These are phyloP conservation scores for Xylariaceae sp. DNA, from an alignment of 2,329 filamentous ascomycete genomes.

Conservation along the genomic window DNA sequence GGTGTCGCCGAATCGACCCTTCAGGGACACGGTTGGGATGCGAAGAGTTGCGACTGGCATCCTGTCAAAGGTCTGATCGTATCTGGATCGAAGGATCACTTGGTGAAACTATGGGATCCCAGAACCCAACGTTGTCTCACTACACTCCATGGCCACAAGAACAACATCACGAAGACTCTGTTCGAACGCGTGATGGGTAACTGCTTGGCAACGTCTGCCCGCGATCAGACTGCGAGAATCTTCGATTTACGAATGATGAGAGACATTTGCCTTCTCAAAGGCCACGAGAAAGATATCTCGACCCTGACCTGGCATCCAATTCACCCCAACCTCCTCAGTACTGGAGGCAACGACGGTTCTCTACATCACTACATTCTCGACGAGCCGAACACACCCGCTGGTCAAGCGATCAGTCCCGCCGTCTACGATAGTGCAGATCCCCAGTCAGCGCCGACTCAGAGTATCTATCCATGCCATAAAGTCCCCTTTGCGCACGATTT, in stretches of 20 bases:
- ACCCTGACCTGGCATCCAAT: constrained; percentile 91
- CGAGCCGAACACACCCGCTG: constrained; percentile 79
- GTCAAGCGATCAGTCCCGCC: constrained; percentile 64
- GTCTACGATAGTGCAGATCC: constrained; percentile 84
- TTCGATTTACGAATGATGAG: constrained; percentile 98
- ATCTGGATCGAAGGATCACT: constrained; percentile 94
- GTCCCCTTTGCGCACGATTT: constrained; percentile 86
- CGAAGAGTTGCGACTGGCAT: constrained; percentile 96
- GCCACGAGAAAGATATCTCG: constrained; percentile 93
- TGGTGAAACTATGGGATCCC: constrained; percentile 98
- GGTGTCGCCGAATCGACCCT: constrained; percentile 78
- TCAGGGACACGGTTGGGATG: constrained; percentile 96
- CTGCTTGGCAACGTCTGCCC: constrained; percentile 84
- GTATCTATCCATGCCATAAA: constrained; percentile 87
- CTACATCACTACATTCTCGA: constrained; percentile 94
- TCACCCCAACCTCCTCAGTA: constrained; percentile 82
- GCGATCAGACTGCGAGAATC: constrained; percentile 86
- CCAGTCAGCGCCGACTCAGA: constrained; percentile 72
- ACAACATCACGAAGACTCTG: constrained; percentile 85
- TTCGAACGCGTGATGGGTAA: constrained; percentile 83
- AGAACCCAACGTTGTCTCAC: constrained; percentile 83
- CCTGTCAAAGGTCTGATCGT: constrained; percentile 89
- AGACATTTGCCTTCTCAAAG: constrained; percentile 86
- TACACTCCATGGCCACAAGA: constrained; percentile 94
- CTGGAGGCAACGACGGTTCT: constrained; percentile 83